Base-by-base conservation (phyloP, 2,329 filamentous ascomycete genomes). In the Leptographium lundbergii region DNA sequence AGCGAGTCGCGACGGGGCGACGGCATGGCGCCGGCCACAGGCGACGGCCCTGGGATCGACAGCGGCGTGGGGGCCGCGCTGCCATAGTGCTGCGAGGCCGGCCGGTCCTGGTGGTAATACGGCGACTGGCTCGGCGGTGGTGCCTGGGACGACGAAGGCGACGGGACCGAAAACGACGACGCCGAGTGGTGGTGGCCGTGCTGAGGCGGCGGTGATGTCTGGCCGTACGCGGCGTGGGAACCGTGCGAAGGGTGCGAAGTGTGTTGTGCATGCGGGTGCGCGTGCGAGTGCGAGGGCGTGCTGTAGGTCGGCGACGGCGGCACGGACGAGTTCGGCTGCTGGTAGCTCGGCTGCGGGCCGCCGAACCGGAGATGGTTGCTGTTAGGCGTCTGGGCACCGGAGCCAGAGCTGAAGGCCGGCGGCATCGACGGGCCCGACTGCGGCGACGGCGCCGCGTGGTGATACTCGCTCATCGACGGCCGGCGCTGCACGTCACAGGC, bases 221-320 rank as follows among this genome's bases (percentile, higher is more conserved):
- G 53, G 2, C 4, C 9, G 2, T 55, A 22, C 19, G 11, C 13
- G 32, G 6, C 9, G 32, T 34, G 32, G 32, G 32, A 34, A 9
- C 6, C 32, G 32, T 9, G 32, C 32, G 27, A 29, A 5, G 27
- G 5, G 3, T 54, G 52, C 1, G 56, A 60, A 29, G 27, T n/a
- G n/a, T n/a, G 27, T 56, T 67, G 67, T 29, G 6, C 10, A 17
- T 25, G 66, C 63, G 2, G 64, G 34, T 66, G 65, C 25, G 63
- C 63, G 52, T 69, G 66, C 32, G 9, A 63, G 27, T 60, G 61
- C 14, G 61, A 13, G 11, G 61, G 56, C 17, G 61, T 61, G 22
- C 64, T 63, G 60, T 70, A 70, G 3, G 67, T 66, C 0, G 70
- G 70, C 36, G 70, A 72, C 3, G 65, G 64, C 5, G 70, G 70